Conservation (phyloP, 2,329 filamentous ascomycete genomes). For the Calonectria henricotiae region DNA sequence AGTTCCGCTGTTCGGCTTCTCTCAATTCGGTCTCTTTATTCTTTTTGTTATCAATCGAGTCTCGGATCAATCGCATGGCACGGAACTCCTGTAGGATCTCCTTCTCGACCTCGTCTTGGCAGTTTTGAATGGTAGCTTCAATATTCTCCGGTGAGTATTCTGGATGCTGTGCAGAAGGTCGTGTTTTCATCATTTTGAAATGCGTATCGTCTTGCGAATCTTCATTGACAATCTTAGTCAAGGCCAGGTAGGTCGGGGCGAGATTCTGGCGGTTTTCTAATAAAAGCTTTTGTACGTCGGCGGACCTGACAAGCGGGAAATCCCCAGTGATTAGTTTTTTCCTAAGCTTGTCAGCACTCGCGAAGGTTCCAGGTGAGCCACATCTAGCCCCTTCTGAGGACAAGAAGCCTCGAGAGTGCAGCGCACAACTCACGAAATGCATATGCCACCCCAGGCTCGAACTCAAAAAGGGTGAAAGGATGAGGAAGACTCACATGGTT, state of each 20-base stretch:
- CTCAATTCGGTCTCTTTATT: slow-evolving; percentile 55
- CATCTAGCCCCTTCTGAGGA: neutral
- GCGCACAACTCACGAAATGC: neutral
- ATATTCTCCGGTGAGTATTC: slow-evolving; percentile 37
- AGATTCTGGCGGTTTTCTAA: slow-evolving; percentile 36
- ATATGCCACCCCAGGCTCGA: slow-evolving; percentile 2
- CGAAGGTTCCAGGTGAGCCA: neutral
- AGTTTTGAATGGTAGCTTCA: slow-evolving; percentile 26
- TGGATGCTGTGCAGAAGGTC: neutral
- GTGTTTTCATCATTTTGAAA: slow-evolving; percentile 39
- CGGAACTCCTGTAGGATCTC: slow-evolving; percentile 46
- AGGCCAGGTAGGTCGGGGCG: slow-evolving; percentile 42
- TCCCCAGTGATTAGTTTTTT: slow-evolving; percentile 46
- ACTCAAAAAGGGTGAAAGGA: neutral
- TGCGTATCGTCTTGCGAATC: neutral
- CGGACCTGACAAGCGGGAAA: slow-evolving; percentile 45
- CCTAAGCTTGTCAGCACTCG: slow-evolving; percentile 38
- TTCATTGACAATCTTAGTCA: slow-evolving; percentile 33
- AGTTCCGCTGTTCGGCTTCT: slow-evolving; percentile 60
- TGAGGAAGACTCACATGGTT: slow-evolving; percentile 39
- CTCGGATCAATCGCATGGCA: slow-evolving; percentile 39
- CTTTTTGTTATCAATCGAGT: slow-evolving; percentile 40
- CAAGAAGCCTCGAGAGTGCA: slow-evolving; percentile 4
- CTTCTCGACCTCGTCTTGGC: slow-evolving; percentile 22
- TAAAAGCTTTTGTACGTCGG: slow-evolving; percentile 37